These are phyloP conservation scores for Torulaspora franciscae DNA, from an alignment of 805 yeast species.

Conservation along the genomic window DNA sequence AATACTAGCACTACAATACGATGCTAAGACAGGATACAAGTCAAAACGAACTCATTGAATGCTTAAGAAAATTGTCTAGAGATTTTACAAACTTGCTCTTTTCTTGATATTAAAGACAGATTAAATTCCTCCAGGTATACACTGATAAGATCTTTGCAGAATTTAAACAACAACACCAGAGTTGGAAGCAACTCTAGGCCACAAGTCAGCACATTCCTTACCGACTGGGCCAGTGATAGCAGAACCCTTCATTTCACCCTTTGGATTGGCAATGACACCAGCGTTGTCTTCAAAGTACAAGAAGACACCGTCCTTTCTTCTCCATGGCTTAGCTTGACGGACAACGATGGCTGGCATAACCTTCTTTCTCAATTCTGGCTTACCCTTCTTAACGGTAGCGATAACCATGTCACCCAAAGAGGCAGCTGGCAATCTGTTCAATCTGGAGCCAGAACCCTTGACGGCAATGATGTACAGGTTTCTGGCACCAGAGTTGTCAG, in stretches of 20 bases:
- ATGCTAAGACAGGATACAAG: background rate
- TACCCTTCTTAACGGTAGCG: slow-evolving; percentile 99
- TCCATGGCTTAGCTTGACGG: slow-evolving; percentile 99
- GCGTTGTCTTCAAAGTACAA: slow-evolving; percentile 99
- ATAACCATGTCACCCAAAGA: slow-evolving; percentile 99
- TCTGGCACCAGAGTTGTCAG: slow-evolving; percentile 99
- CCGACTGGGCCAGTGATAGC: slow-evolving; percentile 99
- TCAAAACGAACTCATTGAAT: background rate
- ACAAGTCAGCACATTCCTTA: slow-evolving; percentile 99
- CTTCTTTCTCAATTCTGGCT: slow-evolving; percentile 99
- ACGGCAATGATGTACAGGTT: slow-evolving; percentile 98
- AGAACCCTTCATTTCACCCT: slow-evolving; percentile 99
- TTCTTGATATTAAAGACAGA: slow-evolving; percentile 15
- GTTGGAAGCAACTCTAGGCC: slow-evolving; percentile 99
- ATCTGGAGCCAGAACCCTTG: slow-evolving; percentile 99
- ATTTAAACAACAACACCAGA: slow-evolving; percentile 99
- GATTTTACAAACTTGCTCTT: background rate
- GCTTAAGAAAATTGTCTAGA: background rate
- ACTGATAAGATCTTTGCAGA: slow-evolving; percentile 14
- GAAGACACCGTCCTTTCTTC: slow-evolving; percentile 99
- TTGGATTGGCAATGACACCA: slow-evolving; percentile 99
- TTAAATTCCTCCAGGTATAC: slow-evolving; percentile 18
- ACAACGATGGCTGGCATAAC: slow-evolving; percentile 99
- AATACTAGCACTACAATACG: too few species aligned
- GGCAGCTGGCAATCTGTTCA: slow-evolving; percentile 99